Evolutionary conservation across 352 stramenopile genomes (phyloP).

Genomic region (Globisporangium yorkense): DNA sequence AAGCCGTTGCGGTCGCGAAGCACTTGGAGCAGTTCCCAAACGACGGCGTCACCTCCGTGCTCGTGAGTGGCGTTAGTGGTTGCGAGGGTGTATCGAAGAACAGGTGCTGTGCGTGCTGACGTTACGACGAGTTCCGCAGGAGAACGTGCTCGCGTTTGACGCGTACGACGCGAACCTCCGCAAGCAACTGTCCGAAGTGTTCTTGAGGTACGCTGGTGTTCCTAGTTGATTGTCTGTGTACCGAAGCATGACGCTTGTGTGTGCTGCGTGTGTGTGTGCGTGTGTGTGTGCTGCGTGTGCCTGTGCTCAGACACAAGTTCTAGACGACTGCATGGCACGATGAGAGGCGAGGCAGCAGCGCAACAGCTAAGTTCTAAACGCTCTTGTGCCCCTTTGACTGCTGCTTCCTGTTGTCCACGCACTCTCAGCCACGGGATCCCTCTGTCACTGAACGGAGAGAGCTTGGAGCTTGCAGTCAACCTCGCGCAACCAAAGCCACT

Average conservation of each 20-base stretch:
- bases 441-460: slow-evolving; percentile 28
- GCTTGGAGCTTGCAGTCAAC: slow-evolving; percentile 28
- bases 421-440: slow-evolving; percentile 54
- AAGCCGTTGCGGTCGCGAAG: slow-evolving; percentile 92
- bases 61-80: slow-evolving; percentile 25
- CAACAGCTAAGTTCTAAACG: not conserved
- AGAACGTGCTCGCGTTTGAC: slow-evolving; percentile 96
- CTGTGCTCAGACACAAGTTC: slow-evolving; percentile 8
- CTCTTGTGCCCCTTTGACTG: not conserved
- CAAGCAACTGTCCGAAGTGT: slow-evolving; percentile 71
- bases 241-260: not conserved
- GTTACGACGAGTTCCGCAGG: slow-evolving; percentile 24
- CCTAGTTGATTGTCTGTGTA: slow-evolving; percentile 7
- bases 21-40: slow-evolving; percentile 91
- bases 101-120: not conserved
- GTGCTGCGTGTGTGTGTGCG: slow-evolving; percentile 2
- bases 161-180: slow-evolving; percentile 73
- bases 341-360: not conserved
- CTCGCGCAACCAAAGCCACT: slow-evolving; percentile 34
- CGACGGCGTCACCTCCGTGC: slow-evolving; percentile 82
- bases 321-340: slow-evolving; percentile 1
- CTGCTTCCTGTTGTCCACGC: not conserved
- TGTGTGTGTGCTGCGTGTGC: slow-evolving; percentile 1
- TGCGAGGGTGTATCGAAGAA: not conserved
- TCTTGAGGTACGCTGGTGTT: slow-evolving; percentile 46